These are phyloP conservation scores for Sherardia arvensis DNA, from an alignment of 257 asterid genomes.

Conservation along the genomic window DNA sequence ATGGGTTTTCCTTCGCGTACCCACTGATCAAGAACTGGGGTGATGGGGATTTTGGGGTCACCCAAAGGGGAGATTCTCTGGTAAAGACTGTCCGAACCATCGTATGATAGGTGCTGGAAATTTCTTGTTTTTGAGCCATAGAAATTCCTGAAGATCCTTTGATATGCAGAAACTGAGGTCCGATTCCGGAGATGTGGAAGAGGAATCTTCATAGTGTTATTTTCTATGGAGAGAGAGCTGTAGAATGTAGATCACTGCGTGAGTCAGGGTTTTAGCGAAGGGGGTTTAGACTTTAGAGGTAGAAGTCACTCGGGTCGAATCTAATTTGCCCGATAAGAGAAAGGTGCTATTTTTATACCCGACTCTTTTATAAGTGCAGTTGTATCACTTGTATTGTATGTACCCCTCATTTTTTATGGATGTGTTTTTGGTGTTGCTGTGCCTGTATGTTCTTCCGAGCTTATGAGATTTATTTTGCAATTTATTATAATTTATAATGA, in stretches of 20 bases:
- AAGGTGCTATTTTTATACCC: background rate
- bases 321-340: too few species aligned
- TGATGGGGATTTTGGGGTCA: conserved; percentile 41
- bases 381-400: background rate
- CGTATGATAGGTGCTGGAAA: background rate
- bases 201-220: background rate
- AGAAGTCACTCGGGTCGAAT: too few species aligned
- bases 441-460: too few species aligned
- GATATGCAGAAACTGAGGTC: background rate
- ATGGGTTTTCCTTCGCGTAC: conserved; percentile 32
- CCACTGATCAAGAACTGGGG: conserved; percentile 57
- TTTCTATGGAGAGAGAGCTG: too few species aligned
- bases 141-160: conserved; percentile 3
- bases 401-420: too few species aligned
- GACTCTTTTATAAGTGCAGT: background rate
- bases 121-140: conserved; percentile 8
- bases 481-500: too few species aligned
- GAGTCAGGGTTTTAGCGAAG: too few species aligned
- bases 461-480: too few species aligned
- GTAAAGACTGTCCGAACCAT: conserved; percentile 21
- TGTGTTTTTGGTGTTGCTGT: too few species aligned
- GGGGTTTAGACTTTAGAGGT: too few species aligned
- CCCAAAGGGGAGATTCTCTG: conserved; percentile 39
- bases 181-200: background rate
- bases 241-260: too few species aligned